A percentile compares a stretch with the other conserved stretches of the same genome.
These are phyloP conservation scores for Starmerella gropengiesseri DNA, from an alignment of 805 yeast genomes.

Conservation along the genomic window DNA sequence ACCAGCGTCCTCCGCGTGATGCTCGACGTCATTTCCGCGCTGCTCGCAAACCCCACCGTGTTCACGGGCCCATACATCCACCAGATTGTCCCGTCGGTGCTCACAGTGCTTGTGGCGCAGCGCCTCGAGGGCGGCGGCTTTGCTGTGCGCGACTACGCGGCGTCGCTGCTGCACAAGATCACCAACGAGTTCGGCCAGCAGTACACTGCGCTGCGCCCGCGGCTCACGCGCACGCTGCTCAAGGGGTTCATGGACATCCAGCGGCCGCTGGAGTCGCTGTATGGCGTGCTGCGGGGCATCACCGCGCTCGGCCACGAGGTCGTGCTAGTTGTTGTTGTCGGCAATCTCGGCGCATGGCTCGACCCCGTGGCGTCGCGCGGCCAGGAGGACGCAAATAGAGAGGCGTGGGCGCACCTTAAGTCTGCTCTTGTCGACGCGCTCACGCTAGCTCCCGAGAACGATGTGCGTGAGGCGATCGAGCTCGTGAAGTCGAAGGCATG, in stretches of 20 bases:
- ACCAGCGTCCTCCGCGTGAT: constrained; percentile 63
- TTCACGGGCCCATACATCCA: constrained; percentile 93
- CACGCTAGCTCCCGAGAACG: constrained; percentile 12
- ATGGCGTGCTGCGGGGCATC: constrained; percentile 82
- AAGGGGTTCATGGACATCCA: constrained; percentile 81
- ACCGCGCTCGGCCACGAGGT: constrained; percentile 80
- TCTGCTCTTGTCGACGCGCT: constrained; percentile 21
- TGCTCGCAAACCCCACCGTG: constrained; percentile 70
- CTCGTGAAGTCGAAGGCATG: neutral
- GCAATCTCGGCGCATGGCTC: constrained; percentile 73
- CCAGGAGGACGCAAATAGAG: constrained; percentile 27
- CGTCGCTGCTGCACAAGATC: constrained; percentile 69
- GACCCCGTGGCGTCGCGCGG: constrained; percentile 38
- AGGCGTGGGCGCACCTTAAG: constrained; percentile 21
- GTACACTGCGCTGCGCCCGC: constrained; percentile 79
- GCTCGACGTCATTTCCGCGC: constrained; percentile 78
- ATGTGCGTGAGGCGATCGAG: constrained; percentile 13
- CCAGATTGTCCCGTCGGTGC: constrained; percentile 90
- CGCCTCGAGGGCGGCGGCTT: constrained; percentile 40
- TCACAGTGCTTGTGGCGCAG: constrained; percentile 81
- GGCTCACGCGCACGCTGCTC: constrained; percentile 84
- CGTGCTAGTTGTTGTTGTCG: constrained; percentile 67
- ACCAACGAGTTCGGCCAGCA: constrained; percentile 69
- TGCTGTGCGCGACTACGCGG: constrained; percentile 81
- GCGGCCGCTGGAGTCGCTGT: constrained; percentile 79